Evolutionary conservation across 179 eudicot species (phyloP), one percentile per base, ranked within the genome.

Genomic region (Beta macrorhiza): DNA sequence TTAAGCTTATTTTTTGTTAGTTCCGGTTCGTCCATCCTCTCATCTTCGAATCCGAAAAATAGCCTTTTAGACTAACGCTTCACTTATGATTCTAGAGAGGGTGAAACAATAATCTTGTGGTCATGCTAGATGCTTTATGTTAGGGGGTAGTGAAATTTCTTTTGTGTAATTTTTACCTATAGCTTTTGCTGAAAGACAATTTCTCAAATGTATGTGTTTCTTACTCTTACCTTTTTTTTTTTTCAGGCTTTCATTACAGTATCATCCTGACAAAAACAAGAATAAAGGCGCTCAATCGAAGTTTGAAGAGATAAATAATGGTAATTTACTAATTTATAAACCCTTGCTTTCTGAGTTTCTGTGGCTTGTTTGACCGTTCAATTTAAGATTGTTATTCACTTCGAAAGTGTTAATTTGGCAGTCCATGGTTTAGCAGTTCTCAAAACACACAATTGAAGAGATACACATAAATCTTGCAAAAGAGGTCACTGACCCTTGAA

Each of bases 191-290:
- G 1, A 29, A 29, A 29, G 32, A 29, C 32, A 29, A 29, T 9
- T 32, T 19, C 65, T 37, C 9, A 6, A 19, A 56, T 32, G 0
- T 57, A 37, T 53, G 57, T 67, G 63, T 7, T 32, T 57, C 75
- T 76, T 20, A 78, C 47, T 78, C 20, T 74, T 77, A 62, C n/a
- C n/a, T 71, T 59, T 29, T 1, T 25, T 29, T 29, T 70, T 42
- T 80, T 77, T 13, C 80, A 95, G 99, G 92, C 91, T 93, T 63
- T 95, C 99, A 78, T 92, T 95, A 29, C 82, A 92, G 62, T 95
- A 95, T 86, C 99, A 95, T 84, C 99, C 99, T 44, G 99, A 95
- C 89, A 95, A 95, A 87, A 95, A 95, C 90, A 93, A 93, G 84
- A 87, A 89, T 52, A 95, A 92, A 85, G 95, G 95, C 69, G 98